phyloP scores from a whole-genome alignment of 2,329 filamentous ascomycete species.

The Pseudogymnoascus sp. region DNA sequence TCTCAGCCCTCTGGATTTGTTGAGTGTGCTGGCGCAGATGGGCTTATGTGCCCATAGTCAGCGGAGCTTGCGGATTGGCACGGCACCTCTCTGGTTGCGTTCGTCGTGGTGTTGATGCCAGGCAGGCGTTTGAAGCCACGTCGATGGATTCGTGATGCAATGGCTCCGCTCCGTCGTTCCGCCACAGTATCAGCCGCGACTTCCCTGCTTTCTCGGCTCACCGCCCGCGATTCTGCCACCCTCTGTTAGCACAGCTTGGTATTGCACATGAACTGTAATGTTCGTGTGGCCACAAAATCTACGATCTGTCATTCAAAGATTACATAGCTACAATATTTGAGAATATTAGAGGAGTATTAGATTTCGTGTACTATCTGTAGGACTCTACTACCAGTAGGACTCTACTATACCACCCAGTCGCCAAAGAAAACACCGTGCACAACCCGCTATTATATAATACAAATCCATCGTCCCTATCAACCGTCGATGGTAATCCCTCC shows the following conservation, averaged over 20 bases:
- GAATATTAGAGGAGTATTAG: background rate
- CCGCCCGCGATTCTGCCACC: background rate
- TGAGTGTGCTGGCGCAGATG: constrained; percentile 15
- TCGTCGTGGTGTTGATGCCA: background rate
- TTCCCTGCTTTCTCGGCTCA: background rate
- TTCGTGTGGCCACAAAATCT: background rate
- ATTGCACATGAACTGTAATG: background rate
- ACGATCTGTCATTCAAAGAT: background rate
- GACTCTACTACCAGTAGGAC: background rate
- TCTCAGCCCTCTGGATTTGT: constrained; percentile 5
- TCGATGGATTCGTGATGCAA: constrained; percentile 15
- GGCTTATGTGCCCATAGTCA: constrained; percentile 5
- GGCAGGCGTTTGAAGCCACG: constrained; percentile 20
- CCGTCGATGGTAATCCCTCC: background rate
- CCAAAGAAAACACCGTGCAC: background rate
- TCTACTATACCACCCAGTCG: background rate
- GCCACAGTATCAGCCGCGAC: background rate
- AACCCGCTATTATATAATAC: background rate
- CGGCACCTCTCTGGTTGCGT: constrained; percentile 8
- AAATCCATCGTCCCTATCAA: background rate
- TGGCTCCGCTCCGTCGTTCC: constrained; percentile 8
- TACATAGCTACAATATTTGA: background rate
- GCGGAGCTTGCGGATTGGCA: constrained; percentile 7
- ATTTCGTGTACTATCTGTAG: background rate
- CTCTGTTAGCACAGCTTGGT: background rate